Base-by-base conservation (phyloP, 192 early-diverging fungal species). In the Gonapodya sp. region DNA sequence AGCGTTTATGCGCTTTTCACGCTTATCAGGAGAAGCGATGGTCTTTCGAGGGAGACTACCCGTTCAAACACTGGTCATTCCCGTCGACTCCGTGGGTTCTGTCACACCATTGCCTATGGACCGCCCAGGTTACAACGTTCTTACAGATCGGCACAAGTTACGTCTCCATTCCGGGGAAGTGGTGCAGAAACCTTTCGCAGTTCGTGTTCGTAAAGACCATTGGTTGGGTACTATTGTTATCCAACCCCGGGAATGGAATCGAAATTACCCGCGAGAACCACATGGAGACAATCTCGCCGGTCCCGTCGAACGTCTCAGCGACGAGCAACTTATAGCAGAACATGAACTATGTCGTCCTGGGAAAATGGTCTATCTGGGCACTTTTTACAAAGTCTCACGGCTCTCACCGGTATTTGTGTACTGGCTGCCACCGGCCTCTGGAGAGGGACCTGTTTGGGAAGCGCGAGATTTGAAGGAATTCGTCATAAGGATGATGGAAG, bases 121-220 rank as follows among this genome's bases (percentile, higher is more conserved):
- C 46, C 46, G 46, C 46, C 46, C 46, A 64, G 46, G 46, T 24
- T 64, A 64, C 46, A 64, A 64, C 46, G 46, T 64, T 64, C 46
- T 64, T 24, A 64, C 46, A 64, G 46, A 64, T 16, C 8, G 46
- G 46, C 46, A 64, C 46, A 24, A 8, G 46, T 64, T 64, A 64
- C 46, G 46, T 64, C 46, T 64, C 24, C 46, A 64, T 64, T 16
- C 46, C 46, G 46, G 46, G 46, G 46, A 64, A 64, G 46, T 64
- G 46, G 46, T 64, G 46, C 46, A 64, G 46, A 24, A 64, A 64
- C 46, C 46, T 64, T 64, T 8, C 8, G 46, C 46, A 64, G 46
- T 64, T 64, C 46, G 46, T 64, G 46, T 64, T 64, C 46, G 46
- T 64, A 64, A 64, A 64, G 24, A 64, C 46, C 46, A 64, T 64